A percentile compares a stretch with the other conserved stretches of the same genome.
phyloP scores from a whole-genome alignment of 805 yeast genomes.

The Hanseniaspora lachancei region DNA sequence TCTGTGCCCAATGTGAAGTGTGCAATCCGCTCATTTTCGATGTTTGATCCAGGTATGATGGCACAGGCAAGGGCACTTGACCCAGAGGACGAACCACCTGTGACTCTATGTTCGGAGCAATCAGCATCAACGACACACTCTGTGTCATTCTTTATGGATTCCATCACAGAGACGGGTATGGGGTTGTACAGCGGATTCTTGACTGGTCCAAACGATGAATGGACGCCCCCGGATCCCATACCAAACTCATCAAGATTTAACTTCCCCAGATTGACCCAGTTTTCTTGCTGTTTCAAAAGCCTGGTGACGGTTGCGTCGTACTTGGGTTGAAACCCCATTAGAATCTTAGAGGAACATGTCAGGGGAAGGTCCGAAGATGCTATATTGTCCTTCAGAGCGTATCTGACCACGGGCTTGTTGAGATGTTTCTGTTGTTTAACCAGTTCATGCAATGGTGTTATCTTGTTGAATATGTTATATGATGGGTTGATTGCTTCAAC shows the following conservation, averaged over 20 bases:
- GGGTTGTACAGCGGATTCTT: conserved; percentile 36
- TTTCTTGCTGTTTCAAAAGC: conserved; percentile 41
- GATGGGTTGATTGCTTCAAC: not conserved
- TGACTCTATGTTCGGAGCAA: conserved; percentile 28
- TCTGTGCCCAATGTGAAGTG: conserved; percentile 76
- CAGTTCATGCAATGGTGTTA: not conserved
- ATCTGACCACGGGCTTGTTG: not conserved
- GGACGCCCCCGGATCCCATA: conserved; percentile 71
- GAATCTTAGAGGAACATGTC: conserved; percentile 62
- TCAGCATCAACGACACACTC: not conserved
- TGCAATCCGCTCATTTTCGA: conserved; percentile 58
- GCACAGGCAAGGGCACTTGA: conserved; percentile 85
- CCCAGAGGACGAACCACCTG: conserved; percentile 96
- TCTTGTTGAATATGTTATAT: conserved; percentile 4
- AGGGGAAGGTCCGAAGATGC: conserved; percentile 54
- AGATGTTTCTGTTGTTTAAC: not conserved
- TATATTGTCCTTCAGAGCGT: conserved; percentile 69
- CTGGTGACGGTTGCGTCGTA: conserved; percentile 63
- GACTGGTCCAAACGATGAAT: conserved; percentile 45
- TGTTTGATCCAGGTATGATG: conserved; percentile 45
- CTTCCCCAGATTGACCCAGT: conserved; percentile 50
- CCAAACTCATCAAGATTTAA: conserved; percentile 94
- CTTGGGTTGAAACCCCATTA: conserved; percentile 55
- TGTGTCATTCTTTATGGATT: not conserved
- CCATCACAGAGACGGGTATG: not conserved